phyloP scores from a whole-genome alignment of 306 rosid species.

The Castanea sativa region DNA sequence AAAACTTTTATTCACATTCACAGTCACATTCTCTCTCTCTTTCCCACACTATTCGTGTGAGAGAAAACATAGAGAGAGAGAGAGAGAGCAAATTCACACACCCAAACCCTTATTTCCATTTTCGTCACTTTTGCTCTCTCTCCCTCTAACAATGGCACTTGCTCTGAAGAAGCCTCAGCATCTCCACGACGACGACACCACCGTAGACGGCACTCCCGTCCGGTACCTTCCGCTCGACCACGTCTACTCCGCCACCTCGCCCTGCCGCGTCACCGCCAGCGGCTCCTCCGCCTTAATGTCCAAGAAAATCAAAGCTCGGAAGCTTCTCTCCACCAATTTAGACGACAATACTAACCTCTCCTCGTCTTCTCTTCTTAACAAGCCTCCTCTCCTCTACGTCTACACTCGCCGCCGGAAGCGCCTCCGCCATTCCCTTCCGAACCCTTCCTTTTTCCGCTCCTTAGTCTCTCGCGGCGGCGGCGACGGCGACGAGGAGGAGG shows the following conservation, averaged over 20 bases:
- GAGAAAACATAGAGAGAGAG: background rate
- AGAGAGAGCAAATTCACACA: background rate
- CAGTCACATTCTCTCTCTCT: background rate
- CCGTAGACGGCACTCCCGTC: slow-evolving; percentile 68
- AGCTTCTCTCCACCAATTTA: slow-evolving; percentile 34
- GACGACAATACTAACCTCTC: slow-evolving; percentile 25
- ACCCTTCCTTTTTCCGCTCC: slow-evolving; percentile 30
- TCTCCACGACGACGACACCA: slow-evolving; percentile 51
- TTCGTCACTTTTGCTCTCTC: slow-evolving; percentile 19
- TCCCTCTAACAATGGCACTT: slow-evolving; percentile 41
- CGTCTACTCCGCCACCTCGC: slow-evolving; percentile 88
- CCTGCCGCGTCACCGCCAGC: slow-evolving; percentile 62
- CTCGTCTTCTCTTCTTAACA: background rate
- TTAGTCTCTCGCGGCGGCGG: slow-evolving; percentile 21
- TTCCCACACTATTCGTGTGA: background rate
- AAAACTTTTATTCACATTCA: background rate
- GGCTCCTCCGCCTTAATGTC: slow-evolving; percentile 95
- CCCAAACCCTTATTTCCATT: background rate
- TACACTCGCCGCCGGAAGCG: slow-evolving; percentile 74
- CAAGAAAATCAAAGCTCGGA: slow-evolving; percentile 86
- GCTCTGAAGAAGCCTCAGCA: slow-evolving; percentile 24
- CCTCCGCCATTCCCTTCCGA: slow-evolving; percentile 17
- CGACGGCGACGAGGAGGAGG: background rate
- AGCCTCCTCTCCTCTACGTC: slow-evolving; percentile 52
- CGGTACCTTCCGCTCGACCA: slow-evolving; percentile 85